A percentile compares a stretch with the other conserved stretches of the same genome.
Evolutionary conservation across 352 stramenopile genomes (phyloP).

Genomic region (Peronospora farinosa): DNA sequence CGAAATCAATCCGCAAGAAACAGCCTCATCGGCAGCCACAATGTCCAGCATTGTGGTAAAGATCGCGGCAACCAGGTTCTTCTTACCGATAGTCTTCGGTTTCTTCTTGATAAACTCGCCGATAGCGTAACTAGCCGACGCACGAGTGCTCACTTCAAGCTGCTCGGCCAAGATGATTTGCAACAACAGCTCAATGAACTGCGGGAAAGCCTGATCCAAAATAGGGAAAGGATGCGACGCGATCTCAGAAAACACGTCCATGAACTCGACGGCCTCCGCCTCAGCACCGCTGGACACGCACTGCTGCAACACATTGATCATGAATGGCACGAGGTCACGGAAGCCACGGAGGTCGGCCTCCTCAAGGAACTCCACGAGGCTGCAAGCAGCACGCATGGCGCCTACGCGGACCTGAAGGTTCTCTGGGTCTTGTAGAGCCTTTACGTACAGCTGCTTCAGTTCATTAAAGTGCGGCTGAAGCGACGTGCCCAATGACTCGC

Average conservation of each 20-base stretch:
- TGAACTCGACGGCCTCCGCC: conserved; percentile 76
- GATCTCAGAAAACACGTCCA: conserved; percentile 84
- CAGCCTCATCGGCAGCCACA: conserved; percentile 63
- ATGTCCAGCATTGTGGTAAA: conserved; percentile 85
- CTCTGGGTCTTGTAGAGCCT: conserved; percentile 68
- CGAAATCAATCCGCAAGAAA: conserved; percentile 78
- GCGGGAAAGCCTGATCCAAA: conserved; percentile 69
- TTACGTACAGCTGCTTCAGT: conserved; percentile 73
- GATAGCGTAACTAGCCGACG: conserved; percentile 74
- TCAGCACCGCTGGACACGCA: conserved; percentile 75
- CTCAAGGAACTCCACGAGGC: conserved; percentile 76
- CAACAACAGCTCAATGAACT: conserved; percentile 79
- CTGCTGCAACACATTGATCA: conserved; percentile 83
- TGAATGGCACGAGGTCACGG: conserved; percentile 68
- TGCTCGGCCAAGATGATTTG: conserved; percentile 73
- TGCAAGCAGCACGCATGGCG: conserved; percentile 73
- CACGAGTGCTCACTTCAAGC: conserved; percentile 72
- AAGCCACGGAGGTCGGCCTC: conserved; percentile 67
- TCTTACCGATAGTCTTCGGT: conserved; percentile 86
- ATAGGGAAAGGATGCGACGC: conserved; percentile 80
- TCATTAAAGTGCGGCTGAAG: conserved; percentile 79
- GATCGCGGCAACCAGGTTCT: conserved; percentile 73
- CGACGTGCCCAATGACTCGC: conserved; percentile 86
- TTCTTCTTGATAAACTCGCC: conserved; percentile 87
- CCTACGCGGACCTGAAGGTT: conserved; percentile 79